phyloP scores from a whole-genome alignment of 352 stramenopile genomes.

The Phytopythium helicoides region DNA sequence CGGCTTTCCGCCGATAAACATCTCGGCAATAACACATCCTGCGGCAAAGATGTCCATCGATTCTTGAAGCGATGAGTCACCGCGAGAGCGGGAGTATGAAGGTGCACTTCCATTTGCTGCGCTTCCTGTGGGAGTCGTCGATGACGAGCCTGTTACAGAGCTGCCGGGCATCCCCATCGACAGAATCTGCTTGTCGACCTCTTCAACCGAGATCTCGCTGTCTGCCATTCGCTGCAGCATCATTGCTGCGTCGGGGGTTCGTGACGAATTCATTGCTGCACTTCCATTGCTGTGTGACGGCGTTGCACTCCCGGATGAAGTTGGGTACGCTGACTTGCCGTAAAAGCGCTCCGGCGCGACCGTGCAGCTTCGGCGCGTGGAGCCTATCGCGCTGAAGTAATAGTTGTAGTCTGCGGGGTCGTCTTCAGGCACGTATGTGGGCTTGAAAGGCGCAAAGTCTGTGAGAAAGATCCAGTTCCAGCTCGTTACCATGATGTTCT shows the following conservation, averaged over 20 bases:
- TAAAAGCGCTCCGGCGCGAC: conserved; percentile 92
- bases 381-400: conserved; percentile 89
- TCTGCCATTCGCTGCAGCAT: conserved; percentile 75
- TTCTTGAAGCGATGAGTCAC: conserved; percentile 64
- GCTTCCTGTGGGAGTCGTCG: conserved; percentile 25
- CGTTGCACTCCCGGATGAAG: conserved; percentile 4
- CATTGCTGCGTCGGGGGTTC: conserved; percentile 49
- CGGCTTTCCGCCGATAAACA: conserved; percentile 94
- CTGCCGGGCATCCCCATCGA: conserved; percentile 42
- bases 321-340: conserved; percentile 24
- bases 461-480: conserved; percentile 98
- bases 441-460: conserved; percentile 96
- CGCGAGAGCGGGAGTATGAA: conserved; percentile 40
- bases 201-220: conserved; percentile 63
- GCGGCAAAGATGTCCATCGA: conserved; percentile 99
- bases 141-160: conserved; percentile 17
- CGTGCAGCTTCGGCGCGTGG: conserved; percentile 91
- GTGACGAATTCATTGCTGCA: conserved; percentile 16
- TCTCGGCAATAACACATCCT: conserved; percentile 97
- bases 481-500: conserved; percentile 98
- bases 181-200: conserved; percentile 74
- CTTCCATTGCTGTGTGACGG: conserved; percentile 9
- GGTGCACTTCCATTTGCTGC: conserved; percentile 9
- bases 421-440: conserved; percentile 94
- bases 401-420: conserved; percentile 96